Base-by-base conservation (phyloP, 345 rosid species). In the Mercurialis annua region DNA sequence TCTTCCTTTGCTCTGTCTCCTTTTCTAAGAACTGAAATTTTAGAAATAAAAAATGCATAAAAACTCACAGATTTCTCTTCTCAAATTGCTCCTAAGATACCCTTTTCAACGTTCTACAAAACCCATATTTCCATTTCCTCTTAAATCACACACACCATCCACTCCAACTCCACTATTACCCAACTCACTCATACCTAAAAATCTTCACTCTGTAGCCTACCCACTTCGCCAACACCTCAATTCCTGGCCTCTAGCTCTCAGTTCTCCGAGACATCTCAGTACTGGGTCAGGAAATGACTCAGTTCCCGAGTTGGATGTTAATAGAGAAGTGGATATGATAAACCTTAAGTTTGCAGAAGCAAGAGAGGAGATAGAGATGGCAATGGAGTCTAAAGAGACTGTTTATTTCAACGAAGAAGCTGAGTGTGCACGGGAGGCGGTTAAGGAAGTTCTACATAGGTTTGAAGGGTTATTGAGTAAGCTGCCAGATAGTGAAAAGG, bases 341-440 rank as follows among this genome's bases (percentile, higher is more conserved):
- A 91, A 94, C 85, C 87, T 86, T 69, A 89, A 87, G 75, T 94
- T 94, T 68, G 99, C 87, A 14, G 97, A 94, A 80, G 99, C 99
- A n/a, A 90, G 99, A 56, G 96, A 94, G 75, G 99, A 94, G 90
- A 87, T 91, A 59, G 96, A 94, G 64, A 81, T 84, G 93, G 96
- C 97, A n/a, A 82, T 86, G 95, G 99, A 91, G 5, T 83, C 98
- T 9, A 94, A 94, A 26, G 99, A 94, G 78, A 91, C 97, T 12
- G 88, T 91, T 54, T 94, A 89, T 74, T 94, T 94, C 78, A 58
- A 94, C 61, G 99, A 94, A 68, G 98, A 94, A 69, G 96, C 95
- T 6, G 95, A 86, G 70, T 87, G 91, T 78, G 97, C 99, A 1
- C 81, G 96, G 69, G 83, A 65, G 58, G 92, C 90, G 1, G 98